Base-by-base conservation (phyloP, 1,284 basidiomycete species). In the Rhodotorula sp. region DNA sequence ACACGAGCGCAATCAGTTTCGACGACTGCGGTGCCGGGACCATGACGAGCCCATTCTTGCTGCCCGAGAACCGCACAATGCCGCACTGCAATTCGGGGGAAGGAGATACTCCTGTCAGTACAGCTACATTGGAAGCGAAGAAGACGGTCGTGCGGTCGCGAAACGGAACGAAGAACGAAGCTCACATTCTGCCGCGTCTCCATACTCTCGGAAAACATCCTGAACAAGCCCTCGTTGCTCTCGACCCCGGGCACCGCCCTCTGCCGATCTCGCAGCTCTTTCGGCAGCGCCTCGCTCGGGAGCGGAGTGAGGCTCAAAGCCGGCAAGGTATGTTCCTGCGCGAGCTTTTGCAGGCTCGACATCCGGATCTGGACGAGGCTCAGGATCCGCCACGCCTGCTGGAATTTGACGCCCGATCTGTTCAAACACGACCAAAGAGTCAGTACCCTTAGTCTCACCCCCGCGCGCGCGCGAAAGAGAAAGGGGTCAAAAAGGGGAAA, bases 151-250 rank as follows among this genome's bases (percentile, higher is more conserved):
- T 4, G 5, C 15, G 7, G 30, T 57, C 72, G 22, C 4, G 33
- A 33, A 7, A 33, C 33, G 33, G 33, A 33, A 33, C 33, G 33
- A 33, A 33, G 33, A 33, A 33, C 33, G 33, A 33, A 33, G 8
- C 37, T 42, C 30, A 74, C 73, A 15, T 66, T 64, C 22, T 51
- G 37, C 12, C 70, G 48, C 55, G 49, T 44, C 56, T 74, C 66
- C 33, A 75, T 68, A 12, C 61, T 70, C 46, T 68, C 55, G 18
- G 71, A 64, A 37, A 75, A 67, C 3, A 88, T 89, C 75, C 91
- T 91, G 82, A 95, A 96, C 33, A 96, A 82, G 60, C 85, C 85
- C 82, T 95, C 93, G 79, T 95, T 96, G 75, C 54, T 68, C 60
- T 62, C 49, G 22, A 67, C 73, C 18, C 62, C 62, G 20, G 56